A percentile compares a stretch with the other conserved stretches of the same genome.
Conservation (phyloP, 2,329 filamentous ascomycete species). For the Exophiala sp. region DNA sequence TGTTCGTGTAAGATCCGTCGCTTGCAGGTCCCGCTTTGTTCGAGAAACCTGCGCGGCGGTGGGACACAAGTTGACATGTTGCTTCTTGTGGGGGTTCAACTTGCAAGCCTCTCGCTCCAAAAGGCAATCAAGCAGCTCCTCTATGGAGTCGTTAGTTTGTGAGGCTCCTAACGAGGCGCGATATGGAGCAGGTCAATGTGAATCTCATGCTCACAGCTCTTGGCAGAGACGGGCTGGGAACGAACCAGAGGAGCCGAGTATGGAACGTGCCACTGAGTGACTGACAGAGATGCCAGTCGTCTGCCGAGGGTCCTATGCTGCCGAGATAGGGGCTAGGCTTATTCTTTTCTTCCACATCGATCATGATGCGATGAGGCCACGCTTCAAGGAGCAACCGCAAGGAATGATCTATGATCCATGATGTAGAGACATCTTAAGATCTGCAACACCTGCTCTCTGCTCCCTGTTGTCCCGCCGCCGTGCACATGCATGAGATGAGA, state of each 20-base stretch:
- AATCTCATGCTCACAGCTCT: no score
- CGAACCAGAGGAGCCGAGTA: conserved; percentile 11
- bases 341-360: not conserved
- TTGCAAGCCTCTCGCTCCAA: no score
- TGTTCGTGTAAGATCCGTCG: conserved; percentile 4
- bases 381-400: not conserved
- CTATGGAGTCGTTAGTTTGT: not conserved
- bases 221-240: conserved; percentile 4
- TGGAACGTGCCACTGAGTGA: conserved; percentile 15
- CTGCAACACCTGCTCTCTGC: not conserved
- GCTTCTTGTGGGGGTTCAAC: no score
- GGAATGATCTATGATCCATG: no score
- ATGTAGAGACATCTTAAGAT: not conserved
- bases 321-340: not conserved
- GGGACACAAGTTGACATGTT: not conserved
- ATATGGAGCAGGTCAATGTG: not conserved
- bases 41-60: conserved; percentile 13
- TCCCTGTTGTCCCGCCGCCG: not conserved
- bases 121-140: not conserved
- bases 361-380: not conserved
- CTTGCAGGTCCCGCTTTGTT: conserved; percentile 12
- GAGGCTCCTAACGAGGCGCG: no score
- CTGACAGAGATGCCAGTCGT: not conserved
- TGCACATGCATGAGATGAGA: no score
- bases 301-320: not conserved